Evolutionary conservation across 2,329 filamentous ascomycete species (phyloP), one percentile per base, ranked within the genome.

Genomic region (Tolypocladium ophioglossoides): DNA sequence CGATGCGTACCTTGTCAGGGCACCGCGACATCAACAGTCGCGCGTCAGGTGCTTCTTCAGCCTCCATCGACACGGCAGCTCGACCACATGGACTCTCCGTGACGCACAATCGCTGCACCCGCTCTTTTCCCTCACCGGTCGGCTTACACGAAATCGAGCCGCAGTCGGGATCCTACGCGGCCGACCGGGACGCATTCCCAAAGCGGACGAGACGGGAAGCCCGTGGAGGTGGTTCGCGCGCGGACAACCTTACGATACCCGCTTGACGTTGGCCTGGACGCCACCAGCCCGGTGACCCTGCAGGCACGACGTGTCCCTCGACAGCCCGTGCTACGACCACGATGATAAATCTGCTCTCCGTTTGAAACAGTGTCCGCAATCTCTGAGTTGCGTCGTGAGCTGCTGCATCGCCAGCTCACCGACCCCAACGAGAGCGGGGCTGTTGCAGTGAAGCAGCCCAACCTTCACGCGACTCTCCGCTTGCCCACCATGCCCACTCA

Each of bases 401-500:
- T 48, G 27, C 30, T 20, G 44, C 27, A 11, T 32, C 27, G 14
- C 11, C 44, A 32, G 44, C 44, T 32, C 44, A n/a, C 18, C 41
- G 14, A 48, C 44, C 18, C 44, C 27, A 14, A 20, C 44, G 3
- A 37, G 35, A 7, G 44, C 44, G 27, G 44, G 44, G 44, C 44
- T 24, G 16, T 47, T 22, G 16, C 16, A 47, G 22, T 27, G 24
- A 9, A n/a, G 34, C 49, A 24, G 24, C 40, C 51, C 12, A 35
- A 12, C 50, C 50, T 44, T n/a, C 27, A 44, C 11, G 22, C 50
- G 14, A 35, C 34, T 44, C n/a, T 10, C n/a, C 24, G 24, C 6
- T 51, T 38, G 34, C 55, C 54, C 55, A 76, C 63, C 44, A 85
- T 85, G 82, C 81, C 82, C 49, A 84, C 78, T 27, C 70, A 74